These are phyloP conservation scores for Cordyceps fumosorosea DNA, from an alignment of 2,329 filamentous ascomycete species.

Conservation along the genomic window DNA sequence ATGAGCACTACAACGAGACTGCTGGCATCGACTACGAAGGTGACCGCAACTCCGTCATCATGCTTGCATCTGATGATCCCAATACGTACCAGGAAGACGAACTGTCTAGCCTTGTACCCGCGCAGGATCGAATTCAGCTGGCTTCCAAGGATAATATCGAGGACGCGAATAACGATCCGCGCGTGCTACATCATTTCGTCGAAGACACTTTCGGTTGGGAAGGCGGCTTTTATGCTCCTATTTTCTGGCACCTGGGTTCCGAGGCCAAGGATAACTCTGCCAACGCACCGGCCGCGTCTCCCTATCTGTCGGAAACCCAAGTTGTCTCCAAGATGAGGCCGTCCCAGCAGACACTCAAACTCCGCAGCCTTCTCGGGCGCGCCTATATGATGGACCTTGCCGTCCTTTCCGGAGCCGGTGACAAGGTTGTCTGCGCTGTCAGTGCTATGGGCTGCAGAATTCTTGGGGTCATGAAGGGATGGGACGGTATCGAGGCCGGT, in stretches of 20 bases:
- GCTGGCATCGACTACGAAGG: slow-evolving; percentile 23
- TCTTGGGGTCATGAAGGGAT: slow-evolving; percentile 80
- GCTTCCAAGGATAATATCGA: slow-evolving; percentile 53
- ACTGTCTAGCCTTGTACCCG: slow-evolving; percentile 50
- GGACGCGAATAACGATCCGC: slow-evolving; percentile 35
- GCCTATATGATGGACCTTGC: slow-evolving; percentile 77
- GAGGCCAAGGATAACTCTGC: slow-evolving; percentile 35
- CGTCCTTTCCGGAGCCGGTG: slow-evolving; percentile 61
- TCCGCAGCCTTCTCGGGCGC: slow-evolving; percentile 70
- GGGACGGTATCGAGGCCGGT: slow-evolving; percentile 58
- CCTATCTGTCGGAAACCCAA: slow-evolving; percentile 18
- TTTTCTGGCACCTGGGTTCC: slow-evolving; percentile 72
- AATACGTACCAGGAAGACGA: slow-evolving; percentile 63
- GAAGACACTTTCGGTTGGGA: slow-evolving; percentile 81
- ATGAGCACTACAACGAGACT: slow-evolving; percentile 39
- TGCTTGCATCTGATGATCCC: slow-evolving; percentile 78
- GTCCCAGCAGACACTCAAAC: slow-evolving; percentile 50
- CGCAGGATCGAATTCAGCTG: slow-evolving; percentile 71
- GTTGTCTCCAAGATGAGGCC: slow-evolving; percentile 26
- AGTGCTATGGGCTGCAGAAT: slow-evolving; percentile 67
- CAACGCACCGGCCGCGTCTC: slow-evolving; percentile 25
- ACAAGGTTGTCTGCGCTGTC: slow-evolving; percentile 70
- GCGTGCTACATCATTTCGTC: slow-evolving; percentile 57
- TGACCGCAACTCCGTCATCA: slow-evolving; percentile 40
- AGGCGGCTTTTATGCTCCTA: slow-evolving; percentile 73